These are phyloP conservation scores for Xylariaceae sp. DNA, from an alignment of 2,329 filamentous ascomycete genomes.

Conservation along the genomic window DNA sequence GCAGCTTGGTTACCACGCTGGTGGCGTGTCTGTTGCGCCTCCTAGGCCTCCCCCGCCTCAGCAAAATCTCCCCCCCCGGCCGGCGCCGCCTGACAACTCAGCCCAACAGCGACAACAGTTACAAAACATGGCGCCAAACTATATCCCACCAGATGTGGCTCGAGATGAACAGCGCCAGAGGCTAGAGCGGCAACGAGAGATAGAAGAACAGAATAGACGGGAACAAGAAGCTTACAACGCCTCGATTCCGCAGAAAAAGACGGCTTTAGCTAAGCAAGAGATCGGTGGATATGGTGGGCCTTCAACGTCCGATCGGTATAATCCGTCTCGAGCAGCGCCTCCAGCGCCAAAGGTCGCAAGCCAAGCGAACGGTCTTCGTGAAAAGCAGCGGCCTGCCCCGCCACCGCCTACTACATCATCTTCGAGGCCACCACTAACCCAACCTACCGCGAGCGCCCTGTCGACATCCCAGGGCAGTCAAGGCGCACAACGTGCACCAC, in stretches of 20 bases:
- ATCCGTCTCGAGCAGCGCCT: constrained; percentile 81
- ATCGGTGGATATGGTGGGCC: constrained; percentile 57
- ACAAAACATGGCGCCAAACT: constrained; percentile 54
- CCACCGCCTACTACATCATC: constrained; percentile 51
- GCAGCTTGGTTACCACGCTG: constrained; percentile 54
- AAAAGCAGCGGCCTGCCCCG: constrained; percentile 75
- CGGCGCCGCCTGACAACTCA: constrained; percentile 41
- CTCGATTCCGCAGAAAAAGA: constrained; percentile 75
- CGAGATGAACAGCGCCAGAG: constrained; percentile 59
- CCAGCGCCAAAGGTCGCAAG: constrained; percentile 61
- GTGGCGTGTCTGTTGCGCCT: constrained; percentile 59
- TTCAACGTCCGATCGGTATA: constrained; percentile 63
- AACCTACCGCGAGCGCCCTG: constrained; percentile 44
- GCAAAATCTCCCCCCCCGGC: constrained; percentile 41
- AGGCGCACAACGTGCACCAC: constrained; percentile 39
- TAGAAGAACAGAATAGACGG: constrained; percentile 63
- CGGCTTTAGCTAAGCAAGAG: constrained; percentile 84
- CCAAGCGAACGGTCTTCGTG: constrained; percentile 54
- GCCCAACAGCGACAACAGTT: constrained; percentile 55
- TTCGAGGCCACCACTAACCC: constrained; percentile 44
- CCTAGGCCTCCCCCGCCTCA: constrained; percentile 63
- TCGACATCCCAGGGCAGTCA: constrained; percentile 39
- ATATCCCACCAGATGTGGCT: constrained; percentile 46
- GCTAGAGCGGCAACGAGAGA: constrained; percentile 54
- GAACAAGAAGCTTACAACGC: constrained; percentile 88